These are phyloP conservation scores for Hirschfeldia incana DNA, from an alignment of 345 rosid species.

Conservation along the genomic window DNA sequence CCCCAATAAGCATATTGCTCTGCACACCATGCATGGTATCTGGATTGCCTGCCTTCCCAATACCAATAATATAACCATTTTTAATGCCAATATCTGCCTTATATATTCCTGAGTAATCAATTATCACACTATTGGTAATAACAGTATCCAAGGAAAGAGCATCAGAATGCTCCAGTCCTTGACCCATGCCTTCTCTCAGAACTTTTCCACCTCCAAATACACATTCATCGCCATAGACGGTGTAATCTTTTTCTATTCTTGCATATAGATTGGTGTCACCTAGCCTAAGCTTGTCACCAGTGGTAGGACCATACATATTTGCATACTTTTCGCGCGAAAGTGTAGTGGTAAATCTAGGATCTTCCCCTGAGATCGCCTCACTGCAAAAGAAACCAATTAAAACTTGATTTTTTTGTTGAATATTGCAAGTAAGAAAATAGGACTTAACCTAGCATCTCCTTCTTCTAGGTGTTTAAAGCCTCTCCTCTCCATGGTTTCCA, in stretches of 20 bases:
- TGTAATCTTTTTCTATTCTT: constrained; percentile 74
- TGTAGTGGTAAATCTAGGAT: constrained; percentile 47
- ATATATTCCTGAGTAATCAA: constrained; percentile 80
- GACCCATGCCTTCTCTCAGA: constrained; percentile 98
- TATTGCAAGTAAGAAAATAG: constrained; percentile 14
- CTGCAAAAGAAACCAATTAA: constrained; percentile 51
- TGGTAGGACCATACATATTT: constrained; percentile 92
- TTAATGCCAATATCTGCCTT: constrained; percentile 95
- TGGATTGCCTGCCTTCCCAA: constrained; percentile 94
- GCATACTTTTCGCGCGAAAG: constrained; percentile 72
- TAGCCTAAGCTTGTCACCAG: constrained; percentile 82
- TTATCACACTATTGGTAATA: constrained; percentile 81
- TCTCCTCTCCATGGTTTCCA: constrained; percentile 50
- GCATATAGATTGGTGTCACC: constrained; percentile 92
- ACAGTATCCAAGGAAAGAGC: constrained; percentile 65
- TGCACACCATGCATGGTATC: constrained; percentile 71
- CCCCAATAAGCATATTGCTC: constrained; percentile 74
- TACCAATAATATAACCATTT: constrained; percentile 55
- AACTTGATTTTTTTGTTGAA: neutral
- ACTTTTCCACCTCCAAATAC: constrained; percentile 99
- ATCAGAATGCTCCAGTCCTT: constrained; percentile 55
- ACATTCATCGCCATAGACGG: constrained; percentile 93
- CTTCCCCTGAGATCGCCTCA: constrained; percentile 67
- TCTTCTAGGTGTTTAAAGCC: constrained; percentile 62
- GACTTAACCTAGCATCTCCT: constrained; percentile 60